These are phyloP conservation scores for Corylus heterophylla DNA, from an alignment of 306 rosid species.

Conservation along the genomic window DNA sequence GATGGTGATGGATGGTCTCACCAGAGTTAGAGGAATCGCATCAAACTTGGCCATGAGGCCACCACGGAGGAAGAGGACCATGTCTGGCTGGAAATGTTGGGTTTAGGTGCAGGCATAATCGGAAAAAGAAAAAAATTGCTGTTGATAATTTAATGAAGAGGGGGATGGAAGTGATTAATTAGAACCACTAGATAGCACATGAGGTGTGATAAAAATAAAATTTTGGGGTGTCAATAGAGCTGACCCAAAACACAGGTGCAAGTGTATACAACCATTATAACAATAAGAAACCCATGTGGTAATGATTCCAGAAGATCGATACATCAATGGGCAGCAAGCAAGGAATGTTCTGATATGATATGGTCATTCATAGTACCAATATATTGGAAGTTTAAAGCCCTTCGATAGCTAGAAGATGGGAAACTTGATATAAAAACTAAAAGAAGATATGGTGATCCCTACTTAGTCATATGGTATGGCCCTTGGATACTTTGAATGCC, in stretches of 20 bases:
- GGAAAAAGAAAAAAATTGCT: not conserved
- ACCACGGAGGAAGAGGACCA: not conserved
- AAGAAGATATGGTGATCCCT: not conserved
- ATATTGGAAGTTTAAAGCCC: not conserved
- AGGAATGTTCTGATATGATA: not conserved
- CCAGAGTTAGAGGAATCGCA: not conserved
- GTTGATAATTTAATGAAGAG: not conserved
- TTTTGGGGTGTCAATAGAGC: too few species aligned
- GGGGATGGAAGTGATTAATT: not conserved
- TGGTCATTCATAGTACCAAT: not conserved
- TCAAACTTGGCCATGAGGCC: not conserved
- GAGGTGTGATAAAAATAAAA: too few species aligned
- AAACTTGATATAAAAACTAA: not conserved
- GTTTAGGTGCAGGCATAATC: not conserved
- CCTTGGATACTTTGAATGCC: not conserved
- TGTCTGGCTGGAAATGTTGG: not conserved
- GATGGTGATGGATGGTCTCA: not conserved
- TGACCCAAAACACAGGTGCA: too few species aligned
- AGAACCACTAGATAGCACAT: not conserved
- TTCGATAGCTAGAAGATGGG: not conserved
- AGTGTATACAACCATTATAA: not conserved
- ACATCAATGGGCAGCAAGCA: not conserved
- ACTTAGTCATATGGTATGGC: not conserved
- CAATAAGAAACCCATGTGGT: not conserved
- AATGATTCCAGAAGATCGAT: not conserved